Percentiles rank a stretch among this genome's conserved stretches.
These are phyloP conservation scores for Leccinum boreale DNA, from an alignment of 768 basidiomycete species.

Conservation along the genomic window DNA sequence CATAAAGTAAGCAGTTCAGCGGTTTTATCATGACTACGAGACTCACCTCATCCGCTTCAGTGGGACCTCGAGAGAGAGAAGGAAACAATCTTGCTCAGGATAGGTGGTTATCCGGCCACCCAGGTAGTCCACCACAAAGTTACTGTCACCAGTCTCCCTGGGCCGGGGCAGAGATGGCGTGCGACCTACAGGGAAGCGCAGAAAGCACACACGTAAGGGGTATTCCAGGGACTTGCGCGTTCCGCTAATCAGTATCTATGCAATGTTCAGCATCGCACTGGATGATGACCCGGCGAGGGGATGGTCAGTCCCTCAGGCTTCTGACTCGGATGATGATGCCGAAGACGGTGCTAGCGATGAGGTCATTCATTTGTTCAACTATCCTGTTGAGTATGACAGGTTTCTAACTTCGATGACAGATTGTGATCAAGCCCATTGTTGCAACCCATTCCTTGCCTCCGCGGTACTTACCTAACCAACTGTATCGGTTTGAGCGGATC, in stretches of 20 bases:
- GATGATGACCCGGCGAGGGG: background rate
- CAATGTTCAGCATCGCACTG: background rate
- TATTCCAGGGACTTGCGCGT: background rate
- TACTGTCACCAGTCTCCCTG: background rate
- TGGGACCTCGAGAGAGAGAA: background rate
- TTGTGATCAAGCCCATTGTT: background rate
- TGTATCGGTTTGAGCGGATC: background rate
- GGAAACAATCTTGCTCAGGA: background rate
- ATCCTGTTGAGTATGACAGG: background rate
- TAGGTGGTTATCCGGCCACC: background rate
- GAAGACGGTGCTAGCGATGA: no score
- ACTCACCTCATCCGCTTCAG: background rate
- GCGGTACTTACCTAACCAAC: background rate
- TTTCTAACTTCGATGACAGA: background rate
- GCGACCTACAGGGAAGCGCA: background rate
- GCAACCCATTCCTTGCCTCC: background rate
- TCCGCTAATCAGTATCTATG: background rate
- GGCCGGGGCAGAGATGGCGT: background rate
- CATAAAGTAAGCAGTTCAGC: background rate
- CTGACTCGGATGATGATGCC: background rate
- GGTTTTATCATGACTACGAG: background rate
- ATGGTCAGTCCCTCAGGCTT: background rate
- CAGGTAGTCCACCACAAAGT: background rate
- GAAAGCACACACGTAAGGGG: background rate
- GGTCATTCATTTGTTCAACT: background rate